These are phyloP conservation scores for Syncephalastrum monosporum DNA, from an alignment of 371 early-diverging fungal genomes.

Conservation along the genomic window DNA sequence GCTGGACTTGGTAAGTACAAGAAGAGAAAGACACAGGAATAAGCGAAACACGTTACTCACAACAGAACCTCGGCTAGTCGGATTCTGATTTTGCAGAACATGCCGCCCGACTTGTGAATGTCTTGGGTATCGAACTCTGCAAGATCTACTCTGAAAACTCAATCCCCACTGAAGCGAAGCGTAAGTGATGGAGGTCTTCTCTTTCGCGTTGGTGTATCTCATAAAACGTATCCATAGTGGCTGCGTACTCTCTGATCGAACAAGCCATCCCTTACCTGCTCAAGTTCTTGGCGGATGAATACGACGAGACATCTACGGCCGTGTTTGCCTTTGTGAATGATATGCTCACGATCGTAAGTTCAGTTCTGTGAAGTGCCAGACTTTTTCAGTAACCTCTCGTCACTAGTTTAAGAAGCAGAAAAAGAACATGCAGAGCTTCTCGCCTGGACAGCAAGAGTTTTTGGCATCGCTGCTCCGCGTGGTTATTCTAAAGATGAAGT, in stretches of 20 bases:
- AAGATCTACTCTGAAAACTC: conserved; percentile 67
- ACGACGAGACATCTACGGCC: conserved; percentile 78
- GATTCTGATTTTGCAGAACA: conserved; percentile 80
- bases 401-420: conserved; percentile 66
- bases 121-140: conserved; percentile 80
- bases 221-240: conserved; percentile 5
- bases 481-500: conserved; percentile 85
- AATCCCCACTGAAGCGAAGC: conserved; percentile 41
- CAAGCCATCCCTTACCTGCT: conserved; percentile 68
- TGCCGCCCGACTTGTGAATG: conserved; percentile 81
- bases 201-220: not conserved
- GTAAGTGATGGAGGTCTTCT: conserved; percentile 8
- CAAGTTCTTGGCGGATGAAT: conserved; percentile 74
- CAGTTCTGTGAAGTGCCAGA: conserved; percentile 10
- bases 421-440: conserved; percentile 58
- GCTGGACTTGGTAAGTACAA: conserved; percentile 45
- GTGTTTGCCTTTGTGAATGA: conserved; percentile 76
- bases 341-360: conserved; percentile 59
- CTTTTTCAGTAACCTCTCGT: not conserved
- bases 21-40: conserved; percentile 3
- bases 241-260: conserved; percentile 55
- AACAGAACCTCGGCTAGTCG: conserved; percentile 28
- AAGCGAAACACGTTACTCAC: not conserved
- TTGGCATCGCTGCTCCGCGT: conserved; percentile 71
- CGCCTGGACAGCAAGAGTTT: conserved; percentile 68